Percentiles rank a stretch among this genome's conserved stretches.
phyloP scores from a whole-genome alignment of 2,329 filamentous ascomycete species.

The Emydomyces testavorans region DNA sequence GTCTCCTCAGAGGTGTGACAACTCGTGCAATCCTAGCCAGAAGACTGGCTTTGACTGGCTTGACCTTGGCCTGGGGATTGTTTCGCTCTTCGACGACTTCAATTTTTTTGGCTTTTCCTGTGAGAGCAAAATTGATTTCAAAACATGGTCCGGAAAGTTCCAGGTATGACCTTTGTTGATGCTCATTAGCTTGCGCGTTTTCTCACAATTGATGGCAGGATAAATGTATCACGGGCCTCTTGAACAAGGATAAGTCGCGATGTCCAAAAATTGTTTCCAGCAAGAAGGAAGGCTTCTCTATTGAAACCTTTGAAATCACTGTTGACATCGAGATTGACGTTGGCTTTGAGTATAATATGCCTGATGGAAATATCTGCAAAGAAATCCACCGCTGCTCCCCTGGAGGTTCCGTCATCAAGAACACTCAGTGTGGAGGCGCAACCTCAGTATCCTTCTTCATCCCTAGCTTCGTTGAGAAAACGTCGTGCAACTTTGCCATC shows the following conservation, averaged over 20 bases:
- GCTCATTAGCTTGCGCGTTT: constrained; percentile 18
- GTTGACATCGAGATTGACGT: constrained; percentile 66
- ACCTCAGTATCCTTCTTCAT: constrained; percentile 61
- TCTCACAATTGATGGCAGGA: constrained; percentile 39
- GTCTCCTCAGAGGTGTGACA: constrained; percentile 57
- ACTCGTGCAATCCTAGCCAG: constrained; percentile 64
- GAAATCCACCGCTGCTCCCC: constrained; percentile 58
- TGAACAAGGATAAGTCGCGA: constrained; percentile 27
- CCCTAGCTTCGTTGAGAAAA: constrained; percentile 43
- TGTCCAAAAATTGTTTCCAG: constrained; percentile 51
- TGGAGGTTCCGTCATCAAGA: constrained; percentile 59
- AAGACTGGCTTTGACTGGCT: constrained; percentile 60
- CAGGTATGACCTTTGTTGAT: constrained; percentile 11
- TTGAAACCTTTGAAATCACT: constrained; percentile 60
- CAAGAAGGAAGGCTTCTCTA: constrained; percentile 54
- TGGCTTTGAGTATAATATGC: constrained; percentile 79
- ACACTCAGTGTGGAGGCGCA: constrained; percentile 87
- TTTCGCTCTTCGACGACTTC: constrained; percentile 60
- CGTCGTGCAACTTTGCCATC: constrained; percentile 60
- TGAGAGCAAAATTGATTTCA: constrained; percentile 41
- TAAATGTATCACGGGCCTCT: constrained; percentile 52
- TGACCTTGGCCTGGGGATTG: constrained; percentile 48
- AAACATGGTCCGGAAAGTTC: constrained; percentile 19
- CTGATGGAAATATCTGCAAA: constrained; percentile 70
- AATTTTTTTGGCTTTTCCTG: constrained; percentile 70